These are phyloP conservation scores for Pulveroboletus sp. DNA, from an alignment of 768 basidiomycete genomes.

Conservation along the genomic window DNA sequence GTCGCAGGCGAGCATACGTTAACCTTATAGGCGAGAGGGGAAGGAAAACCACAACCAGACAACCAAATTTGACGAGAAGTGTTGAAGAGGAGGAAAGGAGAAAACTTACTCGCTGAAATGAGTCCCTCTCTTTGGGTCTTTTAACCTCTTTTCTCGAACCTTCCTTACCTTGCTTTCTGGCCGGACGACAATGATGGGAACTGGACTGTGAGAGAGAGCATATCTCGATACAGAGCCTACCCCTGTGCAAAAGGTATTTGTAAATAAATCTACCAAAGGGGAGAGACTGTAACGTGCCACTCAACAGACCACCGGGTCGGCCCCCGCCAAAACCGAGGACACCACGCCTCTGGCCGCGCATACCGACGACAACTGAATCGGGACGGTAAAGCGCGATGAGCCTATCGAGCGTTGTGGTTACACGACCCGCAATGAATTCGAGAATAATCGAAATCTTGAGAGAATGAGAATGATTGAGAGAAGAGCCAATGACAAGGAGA, in stretches of 20 bases:
- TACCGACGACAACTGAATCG: conserved; percentile 90
- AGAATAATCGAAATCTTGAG: conserved; percentile 79
- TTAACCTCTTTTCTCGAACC: conserved; percentile 76
- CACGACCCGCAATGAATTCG: conserved; percentile 89
- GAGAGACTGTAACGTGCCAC: conserved; percentile 10
- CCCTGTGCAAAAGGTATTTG: conserved; percentile 35
- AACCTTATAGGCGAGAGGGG: no score
- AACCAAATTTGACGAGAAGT: no score
- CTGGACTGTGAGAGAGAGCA: conserved; percentile 87
- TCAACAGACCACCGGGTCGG: conserved; percentile 21
- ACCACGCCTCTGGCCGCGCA: conserved; percentile 59
- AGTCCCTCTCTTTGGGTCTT: conserved; percentile 81
- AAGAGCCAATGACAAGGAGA: neutral
- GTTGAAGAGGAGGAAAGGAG: neutral
- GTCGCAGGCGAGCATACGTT: no score
- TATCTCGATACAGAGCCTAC: conserved; percentile 68
- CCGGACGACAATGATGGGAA: conserved; percentile 93
- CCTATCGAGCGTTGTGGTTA: conserved; percentile 86
- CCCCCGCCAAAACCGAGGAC: conserved; percentile 42
- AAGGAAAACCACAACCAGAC: no score
- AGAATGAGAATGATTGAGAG: neutral
- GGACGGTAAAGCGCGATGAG: conserved; percentile 89
- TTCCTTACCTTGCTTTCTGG: conserved; percentile 86
- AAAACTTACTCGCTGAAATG: conserved; percentile 64
- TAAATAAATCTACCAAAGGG: neutral